Conservation (phyloP, 1,139 yeast species). For the Taiozyma sp. region DNA sequence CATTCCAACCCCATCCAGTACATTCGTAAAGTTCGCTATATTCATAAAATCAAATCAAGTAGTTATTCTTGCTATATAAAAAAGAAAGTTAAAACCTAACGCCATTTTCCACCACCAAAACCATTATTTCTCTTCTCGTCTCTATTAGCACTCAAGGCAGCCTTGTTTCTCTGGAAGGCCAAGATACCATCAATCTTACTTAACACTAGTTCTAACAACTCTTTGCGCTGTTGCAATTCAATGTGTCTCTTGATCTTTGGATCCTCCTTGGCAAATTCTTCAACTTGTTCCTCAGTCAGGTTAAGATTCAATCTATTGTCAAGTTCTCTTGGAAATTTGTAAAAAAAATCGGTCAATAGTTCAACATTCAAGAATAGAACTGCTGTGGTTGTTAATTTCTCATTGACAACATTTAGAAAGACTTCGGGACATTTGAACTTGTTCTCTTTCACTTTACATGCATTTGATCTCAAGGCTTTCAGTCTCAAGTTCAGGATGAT, state of each 20-base stretch:
- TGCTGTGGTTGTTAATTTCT: constrained; percentile 88
- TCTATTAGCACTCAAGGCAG: constrained; percentile 1
- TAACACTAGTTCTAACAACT: constrained; percentile 77
- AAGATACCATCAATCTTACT: constrained; percentile 84
- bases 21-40: background rate
- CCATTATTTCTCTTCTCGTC: background rate
- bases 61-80: background rate
- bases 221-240: constrained; percentile 91
- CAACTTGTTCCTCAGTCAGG: constrained; percentile 73
- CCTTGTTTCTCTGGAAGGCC: constrained; percentile 55
- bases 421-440: constrained; percentile 94
- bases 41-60: background rate
- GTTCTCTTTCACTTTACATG: constrained; percentile 74
- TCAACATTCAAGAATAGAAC: constrained; percentile 92
- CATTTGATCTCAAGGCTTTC: constrained; percentile 67
- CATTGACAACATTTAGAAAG: constrained; percentile 87
- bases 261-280: constrained; percentile 90
- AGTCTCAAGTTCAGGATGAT: constrained; percentile 70
- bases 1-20: background rate
- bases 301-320: constrained; percentile 64
- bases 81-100: background rate
- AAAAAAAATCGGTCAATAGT: constrained; percentile 87
- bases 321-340: constrained; percentile 91
- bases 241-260: constrained; percentile 86
- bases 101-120: constrained; percentile 7